Evolutionary conservation across 108 stramenopile species (phyloP), one percentile per base, ranked within the genome.

Genomic region (Hondaea fermentalgiana): DNA sequence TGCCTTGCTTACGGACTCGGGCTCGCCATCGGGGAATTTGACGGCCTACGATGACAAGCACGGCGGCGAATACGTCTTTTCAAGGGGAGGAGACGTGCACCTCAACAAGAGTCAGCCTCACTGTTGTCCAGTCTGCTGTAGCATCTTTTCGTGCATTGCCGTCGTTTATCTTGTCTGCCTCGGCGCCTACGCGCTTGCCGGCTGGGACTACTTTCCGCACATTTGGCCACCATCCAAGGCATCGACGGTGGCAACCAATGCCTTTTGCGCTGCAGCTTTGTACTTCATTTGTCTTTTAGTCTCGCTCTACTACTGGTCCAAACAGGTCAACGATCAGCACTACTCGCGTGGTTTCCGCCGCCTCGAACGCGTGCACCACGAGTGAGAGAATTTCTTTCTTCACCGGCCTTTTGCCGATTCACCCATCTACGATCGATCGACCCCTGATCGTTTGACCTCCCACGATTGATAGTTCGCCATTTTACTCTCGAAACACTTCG

Each of bases 261-360:
- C 76, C 49, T 83, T 53, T 53, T 19, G 45, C 76, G 45, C 76
- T 45, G 76, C 76, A 0, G 76, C 49, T 14, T 16, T 83, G 17
- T 83, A 83, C 51, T 47, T 47, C 76, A 53, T 83, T 45, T 83
- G 76, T 35, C 45, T 83, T 17, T 47, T 83, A 23, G 76, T 83
- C 51, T 83, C 76, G n/a, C 45, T 83, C 23, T 83, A 83, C 76
- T 83, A 83, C 76, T 83, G 76, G 76, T 25, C n/a, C 49, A 83
- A 83, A 23, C 76, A 83, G 51, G 23, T 53, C 10, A 83, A 83
- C 28, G 76, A 83, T 2, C 45, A 42, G 35, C 17, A 6, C 23
- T 83, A 83, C 76, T 53, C 49, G 23, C 76, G 51, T 12, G 76
- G 76, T 16, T 53, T 83, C 23, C 6, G 76, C 10, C 14, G 64